Evolutionary conservation across 306 rosid genomes (phyloP), one percentile per base, ranked within the genome.

Genomic region (Canavalia gladiata): DNA sequence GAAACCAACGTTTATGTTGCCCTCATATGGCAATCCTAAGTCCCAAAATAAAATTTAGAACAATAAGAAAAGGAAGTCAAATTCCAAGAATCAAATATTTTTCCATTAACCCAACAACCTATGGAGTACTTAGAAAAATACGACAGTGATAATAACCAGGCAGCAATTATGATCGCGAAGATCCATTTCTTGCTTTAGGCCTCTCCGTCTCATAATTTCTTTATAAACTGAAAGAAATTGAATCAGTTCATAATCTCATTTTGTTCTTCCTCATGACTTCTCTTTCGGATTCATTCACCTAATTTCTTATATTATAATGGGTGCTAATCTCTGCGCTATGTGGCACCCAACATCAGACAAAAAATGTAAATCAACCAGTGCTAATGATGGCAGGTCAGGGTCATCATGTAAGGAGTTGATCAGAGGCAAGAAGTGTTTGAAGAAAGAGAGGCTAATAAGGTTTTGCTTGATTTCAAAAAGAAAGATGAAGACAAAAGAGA

Each of bases 81-180:
- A 42, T 51, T 8, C 67, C 28, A 72, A 71, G n/a, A 43, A 54
- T 8, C 37, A 33, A 31, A 2, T 4, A 45, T 9, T 13, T n/a
- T 29, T 50, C 7, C 30, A 25, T 18, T 43, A 29, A 34, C 35
- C 41, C 34, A 12, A 25, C 28, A 3, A 41, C 54, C 57, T 46
- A n/a, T 42, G 75, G 4, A 57, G 62, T 39, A 57, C 67, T 73
- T 55, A 30, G 51, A 76, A 81, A 81, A 57, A 55, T 33, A 37
- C 76, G 65, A 72, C 45, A 43, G 68, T 33, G 58, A 66, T 47
- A 8, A 76, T 41, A 76, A 69, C 85, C 69, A 87, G 30, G 87
- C 43, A 9, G 7, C 8, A 5, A 49, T 33, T 39, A 7, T 50
- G 47, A 31, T 69, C 76, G 59, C 69, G 51, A 78, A 74, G 62